phyloP scores from a whole-genome alignment of 176 grass and related monocot genomes.

The Pontederia paniculata region DNA sequence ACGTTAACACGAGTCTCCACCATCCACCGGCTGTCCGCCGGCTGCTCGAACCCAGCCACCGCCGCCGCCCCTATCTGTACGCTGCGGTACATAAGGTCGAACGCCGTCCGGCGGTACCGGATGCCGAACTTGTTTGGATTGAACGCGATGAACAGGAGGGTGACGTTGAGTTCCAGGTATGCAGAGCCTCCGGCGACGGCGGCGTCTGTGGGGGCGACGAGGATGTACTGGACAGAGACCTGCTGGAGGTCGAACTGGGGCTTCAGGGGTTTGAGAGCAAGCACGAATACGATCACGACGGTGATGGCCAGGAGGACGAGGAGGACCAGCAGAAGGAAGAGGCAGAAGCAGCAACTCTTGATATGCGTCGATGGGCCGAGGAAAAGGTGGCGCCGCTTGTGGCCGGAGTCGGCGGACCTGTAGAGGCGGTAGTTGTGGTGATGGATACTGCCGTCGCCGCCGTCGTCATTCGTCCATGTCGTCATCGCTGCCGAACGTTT shows the following conservation, averaged over 20 bases:
- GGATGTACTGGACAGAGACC: constrained; percentile 8
- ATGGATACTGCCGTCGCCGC: no score
- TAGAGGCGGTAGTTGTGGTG: no score
- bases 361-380: background rate
- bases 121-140: constrained; percentile 4
- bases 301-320: constrained; percentile 1
- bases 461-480: no score
- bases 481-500: no score
- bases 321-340: constrained; percentile 4
- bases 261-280: constrained; percentile 6
- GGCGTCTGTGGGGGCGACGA: background rate
- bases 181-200: background rate
- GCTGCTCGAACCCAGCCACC: constrained; percentile 5
- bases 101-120: background rate
- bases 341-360: constrained; percentile 8
- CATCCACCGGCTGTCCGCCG: background rate
- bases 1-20: background rate
- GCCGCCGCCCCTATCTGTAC: constrained; percentile 2
- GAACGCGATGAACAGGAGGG: background rate
- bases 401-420: no score
- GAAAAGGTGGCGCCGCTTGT: background rate
- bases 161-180: background rate
- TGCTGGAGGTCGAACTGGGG: constrained; percentile 7
- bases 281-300: constrained; percentile 1
- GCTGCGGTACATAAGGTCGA: constrained; percentile 2